These are phyloP conservation scores for Peronosclerospora sorghi DNA, from an alignment of 352 stramenopile species.

Conservation along the genomic window DNA sequence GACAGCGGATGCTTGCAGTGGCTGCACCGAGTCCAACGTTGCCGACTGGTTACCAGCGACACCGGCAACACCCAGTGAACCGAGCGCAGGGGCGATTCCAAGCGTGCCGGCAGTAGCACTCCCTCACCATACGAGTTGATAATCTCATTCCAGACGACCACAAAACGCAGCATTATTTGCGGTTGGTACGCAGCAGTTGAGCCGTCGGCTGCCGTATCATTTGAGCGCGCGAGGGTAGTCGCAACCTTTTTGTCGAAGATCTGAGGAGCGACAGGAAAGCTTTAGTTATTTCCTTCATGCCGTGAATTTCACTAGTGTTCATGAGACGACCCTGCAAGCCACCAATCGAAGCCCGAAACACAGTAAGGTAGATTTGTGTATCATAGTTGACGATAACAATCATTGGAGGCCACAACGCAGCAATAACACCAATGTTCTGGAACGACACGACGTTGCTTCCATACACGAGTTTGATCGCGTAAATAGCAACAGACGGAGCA, in stretches of 20 bases:
- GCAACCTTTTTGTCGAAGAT: conserved; percentile 68
- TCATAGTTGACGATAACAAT: too few relatives aligned
- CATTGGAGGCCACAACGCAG: conserved; percentile 47
- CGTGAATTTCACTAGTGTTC: conserved; percentile 63
- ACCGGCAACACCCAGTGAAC: too few relatives aligned
- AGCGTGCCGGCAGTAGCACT: too few relatives aligned
- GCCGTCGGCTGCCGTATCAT: conserved; percentile 32
- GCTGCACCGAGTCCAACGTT: too few relatives aligned
- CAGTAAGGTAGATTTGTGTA: too few relatives aligned
- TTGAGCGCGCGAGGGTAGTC: conserved; percentile 44
- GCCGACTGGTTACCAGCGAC: too few relatives aligned
- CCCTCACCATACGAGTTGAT: conserved; percentile 69
- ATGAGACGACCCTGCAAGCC: conserved; percentile 71
- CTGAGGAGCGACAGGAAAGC: conserved; percentile 50
- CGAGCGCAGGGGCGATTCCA: too few relatives aligned
- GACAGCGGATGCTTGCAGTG: too few relatives aligned
- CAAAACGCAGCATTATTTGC: conserved; percentile 71
- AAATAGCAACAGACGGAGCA: too few relatives aligned
- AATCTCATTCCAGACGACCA: conserved; percentile 72
- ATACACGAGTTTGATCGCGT: too few relatives aligned
- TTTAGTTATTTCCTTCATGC: conserved; percentile 56
- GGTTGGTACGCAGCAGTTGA: conserved; percentile 42
- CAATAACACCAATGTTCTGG: conserved; percentile 55
- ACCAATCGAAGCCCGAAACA: too few relatives aligned
- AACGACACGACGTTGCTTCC: too few relatives aligned